Base-by-base conservation (phyloP, 2,329 filamentous ascomycete species). In the Colletotrichum sublineola region DNA sequence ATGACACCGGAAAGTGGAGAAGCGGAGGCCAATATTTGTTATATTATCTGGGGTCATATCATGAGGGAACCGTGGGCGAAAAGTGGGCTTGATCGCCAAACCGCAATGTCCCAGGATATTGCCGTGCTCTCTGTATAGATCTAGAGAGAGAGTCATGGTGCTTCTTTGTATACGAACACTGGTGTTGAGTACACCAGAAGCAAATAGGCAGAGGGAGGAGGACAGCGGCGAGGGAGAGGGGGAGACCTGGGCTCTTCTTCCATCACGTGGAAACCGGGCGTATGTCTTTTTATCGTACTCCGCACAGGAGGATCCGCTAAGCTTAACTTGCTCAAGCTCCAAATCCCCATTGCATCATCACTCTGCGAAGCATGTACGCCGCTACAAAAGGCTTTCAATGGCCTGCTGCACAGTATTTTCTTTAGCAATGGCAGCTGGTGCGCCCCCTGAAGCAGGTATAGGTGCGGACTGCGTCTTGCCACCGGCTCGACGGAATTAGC, bases 341-440 rank as follows among this genome's bases (percentile, higher is more conserved):
- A 52, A 24, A 38, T 68, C 52, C 11, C 29, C 9, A 63, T 71
- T 20, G 52, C 68, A 63, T 67, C 68, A 67, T 56, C 57, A 63
- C 68, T 71, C 46, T 24, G 44, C 5, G 8, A 48, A 24, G 46
- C 24, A 24, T n/a, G 20, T 24, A 11, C 7, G 7, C 11, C n/a
- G 12, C 6, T n/a, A n/a, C 20, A 48, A n/a, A n/a, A 48, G 44
- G 44, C 58, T 29, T 50, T 53, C 42, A 42, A 44, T 40, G 15
- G 36, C 38, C 42, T 18, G 15, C 42, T 18, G 15, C 48, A n/a
- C 14, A 18, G 18, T 20, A 36, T 48, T 20, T 71, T 38, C 40
- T 68, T 50, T 53, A 7, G n/a, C 48, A 18, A 9, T 42, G 55
- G 58, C 42, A 58, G 40, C 5, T 8, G 3, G 31, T 6, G 3